Base-by-base conservation (phyloP, 176 grass and related monocot species). In the Pontederia crassipes region DNA sequence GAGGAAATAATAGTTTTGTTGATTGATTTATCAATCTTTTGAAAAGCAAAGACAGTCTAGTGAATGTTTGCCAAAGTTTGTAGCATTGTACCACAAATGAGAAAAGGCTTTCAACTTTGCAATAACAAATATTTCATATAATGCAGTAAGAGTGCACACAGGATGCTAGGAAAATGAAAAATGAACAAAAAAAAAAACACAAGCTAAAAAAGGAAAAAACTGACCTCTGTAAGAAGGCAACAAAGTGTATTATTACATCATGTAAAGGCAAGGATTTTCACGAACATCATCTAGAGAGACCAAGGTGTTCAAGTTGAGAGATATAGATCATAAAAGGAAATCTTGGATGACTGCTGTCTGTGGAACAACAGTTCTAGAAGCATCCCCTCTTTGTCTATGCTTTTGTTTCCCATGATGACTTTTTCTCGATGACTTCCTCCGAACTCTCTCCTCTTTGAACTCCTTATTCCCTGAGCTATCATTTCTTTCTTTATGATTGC, bases 291-390 rank as follows among this genome's bases (percentile, higher is more conserved):
- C 15, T 10, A 63, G 28, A 47, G 4, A 63, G 40, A 46, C 59
- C 35, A 15, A 63, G 17, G 6, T 4, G 32, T 40, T 63, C 13
- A 8, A 28, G 17, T 28, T 24, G 17, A 15, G 17, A 50, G 24
- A 68, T 6, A 13, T 13, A 4, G 47, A 56, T 76, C 84, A 97
- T 54, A 97, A 83, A 79, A 97, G 87, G 57, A 97, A 91, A 91
- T 97, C 87, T 74, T 88, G 82, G 65, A 95, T 83, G 49, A 79
- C 80, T 40, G 82, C 74, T 77, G 77, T 59, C 68, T 84, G 79
- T 71, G 70, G 74, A 76, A 71, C 28, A 45, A 59, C 68, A 48
- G 74, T 73, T 64, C 47, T 58, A 57, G 62, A n/a, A 65, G 51
- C 64, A 27, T 58, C 66, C 53, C 76, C 63, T 54, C 71, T 82